Base-by-base conservation (phyloP, 305 asterid genomes). In the Vinca major region DNA sequence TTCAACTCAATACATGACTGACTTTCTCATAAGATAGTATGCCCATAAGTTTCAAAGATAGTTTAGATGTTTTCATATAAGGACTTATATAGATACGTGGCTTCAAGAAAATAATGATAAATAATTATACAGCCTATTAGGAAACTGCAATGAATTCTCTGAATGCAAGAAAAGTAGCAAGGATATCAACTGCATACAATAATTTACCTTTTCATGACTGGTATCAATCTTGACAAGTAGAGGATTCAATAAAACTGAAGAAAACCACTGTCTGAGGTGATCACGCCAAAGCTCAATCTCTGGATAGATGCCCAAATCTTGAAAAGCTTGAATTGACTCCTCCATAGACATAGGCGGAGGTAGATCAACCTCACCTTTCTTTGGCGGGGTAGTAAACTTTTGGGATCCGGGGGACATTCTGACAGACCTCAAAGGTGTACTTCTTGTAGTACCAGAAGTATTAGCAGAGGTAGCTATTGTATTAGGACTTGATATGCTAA, bases 381-480 rank as follows among this genome's bases (percentile, higher is more conserved):
- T 92, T 9, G 98, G 98, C 44, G 98, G 93, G 63, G 98, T 92
- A 37, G 90, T 86, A 74, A 92, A 90, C 79, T 88, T 92, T 66
- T 92, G 96, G 56, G 97, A 88, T 67, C 90, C 90, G 57, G 98
- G 97, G 69, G 98, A 89, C 97, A 92, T 92, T 81, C 96, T 86
- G 65, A 92, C 98, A 8, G 96, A 87, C 80, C 97, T 85, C 69
- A 90, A 75, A 76, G 98, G 98, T 8, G 97, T 88, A 79, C 90
- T 88, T 80, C 97, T 89, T 45, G 84, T 77, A 71, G 90, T 79
- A 67, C 96, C 98, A 71, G 98, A 88, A 52, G 95, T 79, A 76
- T 79, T 88, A 61, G 86, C 81, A 39, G 95, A 80, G 76, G 85
- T 83, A 54, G 80, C 62, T 5, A 86, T 71, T 45, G 82, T 78